Conservation (phyloP, 1,284 basidiomycete species). For the Rhodotorula sp. region DNA sequence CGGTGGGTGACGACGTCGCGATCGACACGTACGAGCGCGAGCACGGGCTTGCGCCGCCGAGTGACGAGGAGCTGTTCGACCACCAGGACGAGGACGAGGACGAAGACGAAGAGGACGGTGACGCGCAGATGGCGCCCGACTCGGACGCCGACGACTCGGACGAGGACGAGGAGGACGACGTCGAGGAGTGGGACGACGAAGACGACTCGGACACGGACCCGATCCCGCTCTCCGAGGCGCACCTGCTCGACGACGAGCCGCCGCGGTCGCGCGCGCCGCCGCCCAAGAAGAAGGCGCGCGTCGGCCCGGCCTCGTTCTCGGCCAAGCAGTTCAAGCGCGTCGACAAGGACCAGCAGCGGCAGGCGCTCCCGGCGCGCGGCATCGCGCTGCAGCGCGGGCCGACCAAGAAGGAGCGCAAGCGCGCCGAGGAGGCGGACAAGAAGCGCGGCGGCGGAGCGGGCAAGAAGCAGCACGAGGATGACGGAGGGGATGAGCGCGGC, state of each 20-base stretch:
- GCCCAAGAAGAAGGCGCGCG: conserved; percentile 23
- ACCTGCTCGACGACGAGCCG: conserved; percentile 21
- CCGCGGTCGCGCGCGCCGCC: background rate
- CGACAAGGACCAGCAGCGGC: conserved; percentile 15
- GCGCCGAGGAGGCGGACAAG: conserved; percentile 25
- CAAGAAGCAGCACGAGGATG: conserved; percentile 17
- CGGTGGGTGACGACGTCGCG: conserved; percentile 61
- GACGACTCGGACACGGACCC: conserved; percentile 34
- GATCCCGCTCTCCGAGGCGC: conserved; percentile 28
- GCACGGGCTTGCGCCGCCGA: conserved; percentile 34
- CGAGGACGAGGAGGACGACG: conserved; percentile 16
- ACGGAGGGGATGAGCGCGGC: conserved; percentile 8
- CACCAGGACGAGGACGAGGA: conserved; percentile 33
- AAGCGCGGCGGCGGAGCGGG: conserved; percentile 9
- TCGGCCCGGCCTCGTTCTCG: conserved; percentile 35
- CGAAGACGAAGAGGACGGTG: conserved; percentile 30
- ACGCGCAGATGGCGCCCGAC: conserved; percentile 23
- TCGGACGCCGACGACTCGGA: conserved; percentile 33
- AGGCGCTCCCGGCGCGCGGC: conserved; percentile 24
- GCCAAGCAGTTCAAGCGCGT: conserved; percentile 36
- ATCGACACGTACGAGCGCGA: conserved; percentile 19
- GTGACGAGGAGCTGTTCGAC: conserved; percentile 46
- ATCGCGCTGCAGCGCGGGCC: conserved; percentile 11
- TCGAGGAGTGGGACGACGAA: conserved; percentile 18
- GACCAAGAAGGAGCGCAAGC: conserved; percentile 36